Evolutionary conservation across 352 stramenopile genomes (phyloP), one percentile per base, ranked within the genome.

Genomic region (Salisapilia sapeloensis): DNA sequence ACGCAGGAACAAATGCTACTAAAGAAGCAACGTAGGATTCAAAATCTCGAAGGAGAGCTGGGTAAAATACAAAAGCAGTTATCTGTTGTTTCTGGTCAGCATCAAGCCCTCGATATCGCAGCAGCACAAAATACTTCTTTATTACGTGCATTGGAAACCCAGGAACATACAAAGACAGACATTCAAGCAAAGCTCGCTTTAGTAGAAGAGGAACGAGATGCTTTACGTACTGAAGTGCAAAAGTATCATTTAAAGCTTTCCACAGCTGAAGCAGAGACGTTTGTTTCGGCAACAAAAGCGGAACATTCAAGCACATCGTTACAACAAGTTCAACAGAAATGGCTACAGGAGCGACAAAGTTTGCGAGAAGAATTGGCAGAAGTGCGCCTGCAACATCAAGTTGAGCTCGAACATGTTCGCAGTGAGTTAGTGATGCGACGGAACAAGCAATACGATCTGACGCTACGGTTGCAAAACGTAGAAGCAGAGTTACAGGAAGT

Each of bases 381-480:
- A 6, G 50, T 50, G 27, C 60, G 57, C 4, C 28, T 70, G n/a
- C 47, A 56, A 11, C 51, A 61, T n/a, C 57, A 79, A 21, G 40
- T 80, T 18, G 52, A 76, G 40, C 53, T 76, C 3, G 66, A 83
- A 13, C 61, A 67, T 24, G 48, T 77, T 21, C 61, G 83, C 35
- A 70, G 47, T 8, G 71, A 86, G 50, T 41, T 86, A 0, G 58
- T 83, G 0, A 61, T 77, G 54, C 52, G 71, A 1, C 56, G 71
- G 10, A 82, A 70, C 33, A 80, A 77, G 26, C 66, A 86, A 29
- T 86, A 82, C 35, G 71, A 86, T n/a, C 55, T 86, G 11, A 75
- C 66, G 15, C 40, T 81, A 7, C 56, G 67, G 24, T 42, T 86
- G 8, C 71, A 83, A 37, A 57, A 75, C 6, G 49, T 54, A 1